Evolutionary conservation across 2,329 filamentous ascomycete genomes (phyloP), one percentile per base, ranked within the genome.

Genomic region (Myriosclerotinia duriaeana): DNA sequence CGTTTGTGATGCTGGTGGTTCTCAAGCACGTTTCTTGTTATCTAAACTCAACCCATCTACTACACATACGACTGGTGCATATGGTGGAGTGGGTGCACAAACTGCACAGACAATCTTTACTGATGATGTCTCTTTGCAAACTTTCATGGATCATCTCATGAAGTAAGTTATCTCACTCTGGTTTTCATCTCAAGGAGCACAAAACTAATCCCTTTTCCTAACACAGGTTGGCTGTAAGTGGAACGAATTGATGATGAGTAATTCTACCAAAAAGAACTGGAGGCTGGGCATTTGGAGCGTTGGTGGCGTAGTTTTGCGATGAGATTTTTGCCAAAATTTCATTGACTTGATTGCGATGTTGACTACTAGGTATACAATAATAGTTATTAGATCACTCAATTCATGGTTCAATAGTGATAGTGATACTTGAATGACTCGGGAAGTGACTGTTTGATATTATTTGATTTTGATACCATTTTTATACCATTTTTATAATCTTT

Each of bases 61-160:
- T 5, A 99, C 95, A 17, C 95, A 99, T 78, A 97, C 95, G 0
- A 93, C 90, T 0, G 92, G 92, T 64, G 90, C 91, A 15, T 98
- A 97, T 76, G 95, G 95, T 66, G 93, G 93, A 69, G 91, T 94
- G 59, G 88, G 90, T 40, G 85, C 86, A 3, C 91, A 94, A 75
- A 93, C 90, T 56, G 93, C 94, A 11, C 95, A 99, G 79, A 99
- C 95, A 6, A 99, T 99, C 74, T 99, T 99, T 81, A 99, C 95
- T 0, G 95, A 99, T 76, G 95, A 99, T 78, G 95, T 99, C 65
- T 97, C 93, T 65, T 82, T 99, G 76, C 94, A 98, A 79, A 98
- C 94, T 1, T 99, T 99, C 77, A 99, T 99, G 95, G 95, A 99
- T 75, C 93, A 98, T 80, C 82, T 99, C 77, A 99, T 99, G 95